These are phyloP conservation scores for Eutypella sp. DNA, from an alignment of 2,329 filamentous ascomycete genomes.

Conservation along the genomic window DNA sequence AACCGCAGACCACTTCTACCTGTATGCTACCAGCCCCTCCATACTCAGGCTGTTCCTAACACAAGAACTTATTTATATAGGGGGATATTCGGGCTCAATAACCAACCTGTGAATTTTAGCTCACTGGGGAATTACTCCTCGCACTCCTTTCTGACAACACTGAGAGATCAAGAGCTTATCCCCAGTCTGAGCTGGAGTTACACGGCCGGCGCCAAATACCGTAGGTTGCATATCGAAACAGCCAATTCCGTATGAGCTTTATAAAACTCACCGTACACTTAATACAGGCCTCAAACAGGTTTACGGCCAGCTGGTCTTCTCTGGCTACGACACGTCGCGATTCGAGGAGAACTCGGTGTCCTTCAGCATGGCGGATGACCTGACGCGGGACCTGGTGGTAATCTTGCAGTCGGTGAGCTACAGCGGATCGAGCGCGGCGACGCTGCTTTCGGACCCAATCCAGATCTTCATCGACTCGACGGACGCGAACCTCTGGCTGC, in stretches of 20 bases:
- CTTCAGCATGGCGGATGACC: slow-evolving; percentile 30
- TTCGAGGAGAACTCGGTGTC: slow-evolving; percentile 32
- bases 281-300: slow-evolving; percentile 29
- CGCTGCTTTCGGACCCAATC: slow-evolving; percentile 29
- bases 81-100: slow-evolving; percentile 34
- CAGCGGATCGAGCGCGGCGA: slow-evolving; percentile 26
- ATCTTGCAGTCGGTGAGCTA: slow-evolving; percentile 34
- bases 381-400: slow-evolving; percentile 32
- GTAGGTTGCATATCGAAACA: slow-evolving; percentile 17
- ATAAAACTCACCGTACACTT: too few relatives aligned
- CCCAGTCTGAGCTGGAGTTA: slow-evolving; percentile 39
- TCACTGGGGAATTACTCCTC: slow-evolving; percentile 30
- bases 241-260: too few relatives aligned
- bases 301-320: slow-evolving; percentile 34
- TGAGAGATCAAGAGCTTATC: slow-evolving; percentile 32
- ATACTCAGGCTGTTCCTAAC: slow-evolving; percentile 5
- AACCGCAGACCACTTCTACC: slow-evolving; percentile 30
- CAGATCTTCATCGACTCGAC: slow-evolving; percentile 32
- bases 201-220: slow-evolving; percentile 36
- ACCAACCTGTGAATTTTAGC: slow-evolving; percentile 33
- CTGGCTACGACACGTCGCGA: slow-evolving; percentile 36
- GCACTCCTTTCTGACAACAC: slow-evolving; percentile 30
- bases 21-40: slow-evolving; percentile 21
- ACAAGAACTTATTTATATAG: slow-evolving; percentile 15
- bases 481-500: slow-evolving; percentile 32